phyloP scores from a whole-genome alignment of 257 asterid species.

The Scutellaria minor region DNA sequence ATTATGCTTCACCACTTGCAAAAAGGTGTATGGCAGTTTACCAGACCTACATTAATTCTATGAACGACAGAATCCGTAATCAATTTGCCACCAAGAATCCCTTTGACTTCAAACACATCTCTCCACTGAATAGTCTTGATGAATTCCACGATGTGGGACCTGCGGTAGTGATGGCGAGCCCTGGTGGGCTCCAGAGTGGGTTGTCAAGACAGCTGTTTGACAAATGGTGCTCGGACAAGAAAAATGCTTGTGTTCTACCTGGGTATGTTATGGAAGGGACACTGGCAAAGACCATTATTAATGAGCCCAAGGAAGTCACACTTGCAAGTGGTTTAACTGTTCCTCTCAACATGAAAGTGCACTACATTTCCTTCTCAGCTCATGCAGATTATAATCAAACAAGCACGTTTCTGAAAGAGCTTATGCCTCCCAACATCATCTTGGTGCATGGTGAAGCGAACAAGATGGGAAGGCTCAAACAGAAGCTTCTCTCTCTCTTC shows the following conservation, averaged over 20 bases:
- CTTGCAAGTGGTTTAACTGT: conserved; percentile 89
- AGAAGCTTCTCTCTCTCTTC: conserved; percentile 80
- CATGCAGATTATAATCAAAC: conserved; percentile 96
- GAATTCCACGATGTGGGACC: conserved; percentile 89
- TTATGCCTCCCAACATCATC: conserved; percentile 95
- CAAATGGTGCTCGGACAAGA: conserved; percentile 91
- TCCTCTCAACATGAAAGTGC: conserved; percentile 85
- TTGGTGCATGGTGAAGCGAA: conserved; percentile 91
- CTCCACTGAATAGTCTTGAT: conserved; percentile 78
- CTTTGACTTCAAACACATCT: conserved; percentile 88
- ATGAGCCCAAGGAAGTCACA: conserved; percentile 91
- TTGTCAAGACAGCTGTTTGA: conserved; percentile 93
- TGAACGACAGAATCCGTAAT: conserved; percentile 89
- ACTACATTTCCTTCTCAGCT: conserved; percentile 95
- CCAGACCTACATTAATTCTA: conserved; percentile 89
- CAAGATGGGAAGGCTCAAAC: conserved; percentile 92
- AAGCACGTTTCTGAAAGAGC: conserved; percentile 87
- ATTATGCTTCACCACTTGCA: conserved; percentile 97
- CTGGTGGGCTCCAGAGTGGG: conserved; percentile 95
- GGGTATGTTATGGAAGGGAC: conserved; percentile 93
- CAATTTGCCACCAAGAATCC: conserved; percentile 79
- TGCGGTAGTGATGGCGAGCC: conserved; percentile 94
- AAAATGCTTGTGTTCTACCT: conserved; percentile 86
- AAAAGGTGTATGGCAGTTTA: conserved; percentile 96
- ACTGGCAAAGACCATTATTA: conserved; percentile 81